Evolutionary conservation across 116 monocot species (phyloP).

Genomic region (Posidonia oceanica): DNA sequence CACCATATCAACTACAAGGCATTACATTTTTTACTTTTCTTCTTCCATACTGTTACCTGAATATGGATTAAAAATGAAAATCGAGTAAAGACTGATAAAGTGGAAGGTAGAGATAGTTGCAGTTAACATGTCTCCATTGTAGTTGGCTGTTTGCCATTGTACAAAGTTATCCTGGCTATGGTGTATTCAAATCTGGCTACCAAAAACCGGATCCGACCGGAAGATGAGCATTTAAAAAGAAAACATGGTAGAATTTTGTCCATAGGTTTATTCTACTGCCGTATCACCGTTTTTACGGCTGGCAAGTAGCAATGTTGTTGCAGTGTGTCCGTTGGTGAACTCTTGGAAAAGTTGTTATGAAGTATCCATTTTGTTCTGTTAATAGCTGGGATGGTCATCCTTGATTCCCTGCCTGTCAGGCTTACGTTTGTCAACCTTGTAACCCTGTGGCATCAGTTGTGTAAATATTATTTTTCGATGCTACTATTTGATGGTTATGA

Average conservation of each 20-base stretch:
- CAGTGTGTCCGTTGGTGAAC: too few relatives aligned
- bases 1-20: neutral
- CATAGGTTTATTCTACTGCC: too few relatives aligned
- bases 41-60: neutral
- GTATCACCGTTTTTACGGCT: too few relatives aligned
- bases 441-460: too few relatives aligned
- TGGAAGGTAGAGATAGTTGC: neutral
- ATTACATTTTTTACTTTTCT: neutral
- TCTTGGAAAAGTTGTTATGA: too few relatives aligned
- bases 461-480: too few relatives aligned
- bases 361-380: too few relatives aligned
- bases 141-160: neutral
- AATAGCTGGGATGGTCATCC: too few relatives aligned
- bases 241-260: neutral
- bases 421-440: too few relatives aligned
- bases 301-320: too few relatives aligned
- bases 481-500: too few relatives aligned
- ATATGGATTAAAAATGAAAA: constrained; percentile 1
- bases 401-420: too few relatives aligned
- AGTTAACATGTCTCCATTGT: neutral
- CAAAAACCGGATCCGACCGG: neutral
- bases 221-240: neutral
- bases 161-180: neutral
- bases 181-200: neutral
- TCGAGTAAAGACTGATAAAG: neutral